Percentiles rank a stretch among this genome's conserved stretches.
These are phyloP conservation scores for Tuber microsphaerosporum DNA, from an alignment of 495 filamentous ascomycete genomes.

Conservation along the genomic window DNA sequence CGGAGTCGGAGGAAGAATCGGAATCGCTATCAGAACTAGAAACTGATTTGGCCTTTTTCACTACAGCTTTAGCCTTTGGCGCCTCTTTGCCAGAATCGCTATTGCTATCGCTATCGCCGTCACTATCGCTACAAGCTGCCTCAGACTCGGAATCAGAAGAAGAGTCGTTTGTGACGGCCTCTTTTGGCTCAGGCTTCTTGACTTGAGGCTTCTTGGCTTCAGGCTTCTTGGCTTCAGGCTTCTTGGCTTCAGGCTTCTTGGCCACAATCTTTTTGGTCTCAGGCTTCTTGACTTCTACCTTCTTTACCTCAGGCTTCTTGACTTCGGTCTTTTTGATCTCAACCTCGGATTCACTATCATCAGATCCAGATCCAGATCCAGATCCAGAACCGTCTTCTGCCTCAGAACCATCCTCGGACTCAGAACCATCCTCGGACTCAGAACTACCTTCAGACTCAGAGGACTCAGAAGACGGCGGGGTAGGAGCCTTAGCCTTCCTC, in stretches of 20 bases:
- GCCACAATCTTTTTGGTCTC: constrained; percentile 13
- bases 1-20: constrained; percentile 47
- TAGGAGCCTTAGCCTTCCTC: constrained; percentile 49
- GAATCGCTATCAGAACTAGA: constrained; percentile 41
- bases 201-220: constrained; percentile 41
- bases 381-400: constrained; percentile 32
- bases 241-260: constrained; percentile 32
- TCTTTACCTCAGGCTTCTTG: neutral
- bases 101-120: constrained; percentile 1
- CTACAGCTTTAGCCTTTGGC: neutral
- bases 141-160: constrained; percentile 43
- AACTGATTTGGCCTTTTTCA: constrained; percentile 13
- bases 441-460: constrained; percentile 43
- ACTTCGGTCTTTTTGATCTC: constrained; percentile 30
- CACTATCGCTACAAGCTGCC: constrained; percentile 29
- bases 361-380: constrained; percentile 42
- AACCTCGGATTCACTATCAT: constrained; percentile 40
- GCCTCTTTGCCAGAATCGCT: constrained; percentile 19
- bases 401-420: constrained; percentile 40
- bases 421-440: constrained; percentile 31
- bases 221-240: constrained; percentile 12
- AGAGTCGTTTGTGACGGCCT: constrained; percentile 36
- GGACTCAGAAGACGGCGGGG: constrained; percentile 44
- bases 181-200: constrained; percentile 36
- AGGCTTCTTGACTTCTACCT: constrained; percentile 30